phyloP scores from a whole-genome alignment of 1,284 basidiomycete genomes.

The Boletus semigastroideus region DNA sequence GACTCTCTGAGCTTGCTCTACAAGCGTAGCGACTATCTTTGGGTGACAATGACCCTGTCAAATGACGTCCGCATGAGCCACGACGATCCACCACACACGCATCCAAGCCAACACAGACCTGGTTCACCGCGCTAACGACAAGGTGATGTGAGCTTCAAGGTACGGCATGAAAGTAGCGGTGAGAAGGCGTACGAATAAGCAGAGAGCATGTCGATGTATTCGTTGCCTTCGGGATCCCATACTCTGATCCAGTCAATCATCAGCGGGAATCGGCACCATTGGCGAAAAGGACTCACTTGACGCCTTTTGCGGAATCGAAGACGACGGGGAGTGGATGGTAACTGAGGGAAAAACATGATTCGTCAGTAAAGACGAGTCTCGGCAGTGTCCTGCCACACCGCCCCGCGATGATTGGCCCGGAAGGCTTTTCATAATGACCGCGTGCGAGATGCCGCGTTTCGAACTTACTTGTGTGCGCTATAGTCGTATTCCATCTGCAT shows the following conservation, averaged over 20 bases:
- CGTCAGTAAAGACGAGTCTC: conserved; percentile 16
- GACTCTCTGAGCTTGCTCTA: conserved; percentile 85
- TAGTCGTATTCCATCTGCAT: conserved; percentile 83
- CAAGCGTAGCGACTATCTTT: conserved; percentile 77
- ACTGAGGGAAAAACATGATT: conserved; percentile 47
- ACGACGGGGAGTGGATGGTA: conserved; percentile 97
- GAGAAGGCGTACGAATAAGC: conserved; percentile 83
- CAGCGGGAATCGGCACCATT: conserved; percentile 19
- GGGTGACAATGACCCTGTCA: conserved; percentile 93
- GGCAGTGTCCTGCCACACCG: not conserved
- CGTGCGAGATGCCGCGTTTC: not conserved
- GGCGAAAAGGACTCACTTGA: conserved; percentile 65
- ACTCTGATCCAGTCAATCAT: conserved; percentile 54
- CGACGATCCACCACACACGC: conserved; percentile 4
- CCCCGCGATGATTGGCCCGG: conserved; percentile 16
- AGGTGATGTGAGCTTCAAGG: conserved; percentile 6
- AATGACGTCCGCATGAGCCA: conserved; percentile 8
- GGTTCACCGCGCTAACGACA: conserved; percentile 74
- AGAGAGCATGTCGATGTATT: conserved; percentile 95
- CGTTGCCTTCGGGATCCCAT: conserved; percentile 94
- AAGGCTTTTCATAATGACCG: not conserved
- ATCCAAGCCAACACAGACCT: conserved; percentile 45
- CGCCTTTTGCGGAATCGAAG: conserved; percentile 88
- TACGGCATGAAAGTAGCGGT: not conserved
- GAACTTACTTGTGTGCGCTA: conserved; percentile 85